Base-by-base conservation (phyloP, 164 flowering plant species). In the Taxillus chinensis region DNA sequence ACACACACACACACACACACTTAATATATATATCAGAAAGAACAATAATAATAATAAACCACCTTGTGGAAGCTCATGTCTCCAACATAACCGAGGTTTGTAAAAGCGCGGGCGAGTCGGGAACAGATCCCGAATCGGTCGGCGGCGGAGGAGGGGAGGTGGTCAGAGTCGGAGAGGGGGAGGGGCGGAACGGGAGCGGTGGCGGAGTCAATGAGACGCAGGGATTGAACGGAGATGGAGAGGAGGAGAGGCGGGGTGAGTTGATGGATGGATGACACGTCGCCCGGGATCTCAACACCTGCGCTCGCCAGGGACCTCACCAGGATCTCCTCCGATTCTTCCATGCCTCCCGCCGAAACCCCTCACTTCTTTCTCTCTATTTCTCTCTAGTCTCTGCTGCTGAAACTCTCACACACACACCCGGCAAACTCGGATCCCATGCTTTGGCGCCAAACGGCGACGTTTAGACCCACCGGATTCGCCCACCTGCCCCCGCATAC, bases 21-120 rank as follows among this genome's bases (percentile, higher is more conserved):
- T 27, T 27, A 27, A 27, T 27, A 27, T n/a, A n/a, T n/a, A n/a
- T n/a, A n/a, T n/a, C n/a, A 27, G 27, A 27, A 27, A 27, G 27
- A 27, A 27, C 27, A 27, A 2, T 27, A 0, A 27, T 27, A 27
- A 2, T 27, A 27, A 27, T 27, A 27, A 27, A 27, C 27, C 55
- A 89, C 96, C 90, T 83, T 80, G 64, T 80, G 78, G 75, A 82
- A 86, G 78, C 79, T 82, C 40, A 86, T 61, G 67, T 87, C 86
- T 39, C 83, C 84, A 61, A 74, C 62, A 66, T 68, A 90, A 42
- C 95, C 97, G 2, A 87, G 61, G 39, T 43, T 59, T 66, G 75
- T 63, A 16, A 86, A 61, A 16, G 79, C 73, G 38, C 73, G 60
- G 5, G 89, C 77, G 59, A 88, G 72, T 5, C 82, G 85, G n/a